Evolutionary conservation across 352 stramenopile species (phyloP).

Genomic region (Aphanomyces cochlioides): DNA sequence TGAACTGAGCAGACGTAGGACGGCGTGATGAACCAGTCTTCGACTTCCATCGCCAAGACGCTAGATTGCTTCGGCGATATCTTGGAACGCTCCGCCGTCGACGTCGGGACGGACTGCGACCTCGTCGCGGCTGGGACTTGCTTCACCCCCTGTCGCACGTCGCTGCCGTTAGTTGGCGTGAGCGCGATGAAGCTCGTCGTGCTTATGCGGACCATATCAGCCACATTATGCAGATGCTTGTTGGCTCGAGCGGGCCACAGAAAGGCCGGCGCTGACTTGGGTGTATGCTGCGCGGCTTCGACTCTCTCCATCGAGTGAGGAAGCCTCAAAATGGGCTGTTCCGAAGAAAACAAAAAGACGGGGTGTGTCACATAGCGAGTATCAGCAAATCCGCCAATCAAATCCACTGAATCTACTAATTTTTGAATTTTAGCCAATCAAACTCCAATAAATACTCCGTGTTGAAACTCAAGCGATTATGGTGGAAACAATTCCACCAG

Average conservation of each 20-base stretch:
- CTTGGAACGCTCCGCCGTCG: slow-evolving; percentile 6
- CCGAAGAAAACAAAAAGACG: neutral
- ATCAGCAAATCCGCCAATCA: neutral
- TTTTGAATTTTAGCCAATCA: slow-evolving; percentile 14
- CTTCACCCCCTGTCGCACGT: neutral
- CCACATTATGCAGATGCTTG: slow-evolving; percentile 4
- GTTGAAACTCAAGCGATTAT: too few relatives aligned
- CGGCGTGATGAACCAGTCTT: slow-evolving; percentile 30
- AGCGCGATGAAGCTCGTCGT: slow-evolving; percentile 27
- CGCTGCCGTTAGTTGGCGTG: slow-evolving; percentile 8
- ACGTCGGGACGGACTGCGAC: slow-evolving; percentile 22
- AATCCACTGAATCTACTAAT: neutral
- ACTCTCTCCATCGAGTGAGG: too few relatives aligned
- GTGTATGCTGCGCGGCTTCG: too few relatives aligned
- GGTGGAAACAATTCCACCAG: too few relatives aligned
- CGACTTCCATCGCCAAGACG: neutral
- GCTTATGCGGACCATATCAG: neutral
- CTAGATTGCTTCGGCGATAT: slow-evolving; percentile 17
- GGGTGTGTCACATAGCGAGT: slow-evolving; percentile 1
- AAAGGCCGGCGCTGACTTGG: too few relatives aligned
- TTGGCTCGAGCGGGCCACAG: neutral
- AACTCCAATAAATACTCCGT: neutral
- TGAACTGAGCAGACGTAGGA: slow-evolving; percentile 25
- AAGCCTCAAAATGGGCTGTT: neutral
- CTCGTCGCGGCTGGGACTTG: slow-evolving; percentile 9